phyloP scores from a whole-genome alignment of 768 basidiomycete species.

The Tephrocybe rancida region DNA sequence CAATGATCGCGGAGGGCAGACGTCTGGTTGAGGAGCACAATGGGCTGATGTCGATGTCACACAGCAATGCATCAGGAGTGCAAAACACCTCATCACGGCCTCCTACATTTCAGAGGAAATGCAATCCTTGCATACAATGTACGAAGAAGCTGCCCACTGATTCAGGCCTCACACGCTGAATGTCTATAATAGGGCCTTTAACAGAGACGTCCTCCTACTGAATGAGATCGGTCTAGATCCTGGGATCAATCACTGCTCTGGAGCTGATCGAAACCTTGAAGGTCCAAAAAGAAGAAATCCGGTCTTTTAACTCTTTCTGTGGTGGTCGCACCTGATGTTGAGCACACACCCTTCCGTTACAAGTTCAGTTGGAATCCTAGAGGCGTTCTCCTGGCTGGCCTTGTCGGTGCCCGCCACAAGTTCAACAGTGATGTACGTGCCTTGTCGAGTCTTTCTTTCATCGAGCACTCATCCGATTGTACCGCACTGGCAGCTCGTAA shows the following conservation, averaged over 20 bases:
- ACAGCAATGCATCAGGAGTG: constrained; percentile 65
- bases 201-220: constrained; percentile 69
- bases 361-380: constrained; percentile 94
- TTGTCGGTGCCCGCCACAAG: constrained; percentile 71
- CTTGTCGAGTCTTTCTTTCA: not conserved
- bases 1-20: constrained; percentile 71
- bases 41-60: constrained; percentile 76
- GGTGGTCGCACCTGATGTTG: constrained; percentile 80
- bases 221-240: constrained; percentile 93
- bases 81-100: constrained; percentile 85
- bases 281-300: constrained; percentile 52
- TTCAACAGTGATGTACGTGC: constrained; percentile 54
- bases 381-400: constrained; percentile 81
- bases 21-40: constrained; percentile 50
- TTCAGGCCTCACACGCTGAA: not conserved
- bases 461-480: not conserved
- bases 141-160: constrained; percentile 26
- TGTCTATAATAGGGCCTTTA: not conserved
- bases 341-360: constrained; percentile 75
- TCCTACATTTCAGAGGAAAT: constrained; percentile 87
- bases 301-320: constrained; percentile 88
- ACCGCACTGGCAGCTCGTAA: constrained; percentile 36
- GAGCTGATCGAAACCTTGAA: constrained; percentile 60
- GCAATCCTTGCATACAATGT: constrained; percentile 65
- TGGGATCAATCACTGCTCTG: constrained; percentile 85